A percentile compares a stretch with the other conserved stretches of the same genome.
Evolutionary conservation across 257 asterid genomes (phyloP).

Genomic region (Penstemon barbatus): DNA sequence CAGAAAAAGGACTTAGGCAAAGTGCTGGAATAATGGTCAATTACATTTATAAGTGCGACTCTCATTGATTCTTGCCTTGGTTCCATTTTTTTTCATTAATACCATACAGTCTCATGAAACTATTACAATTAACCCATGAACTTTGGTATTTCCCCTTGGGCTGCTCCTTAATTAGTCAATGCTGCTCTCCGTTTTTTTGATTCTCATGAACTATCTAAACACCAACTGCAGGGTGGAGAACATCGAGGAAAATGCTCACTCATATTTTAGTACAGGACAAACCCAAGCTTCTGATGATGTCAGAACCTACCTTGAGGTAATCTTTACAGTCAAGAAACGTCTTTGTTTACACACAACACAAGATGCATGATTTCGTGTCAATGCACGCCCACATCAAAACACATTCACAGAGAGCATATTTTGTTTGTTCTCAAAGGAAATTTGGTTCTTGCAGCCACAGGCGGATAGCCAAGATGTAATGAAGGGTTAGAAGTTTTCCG

Average conservation of each 20-base stretch:
- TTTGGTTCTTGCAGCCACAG: slow-evolving; percentile 36
- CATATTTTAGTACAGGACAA: slow-evolving; percentile 67
- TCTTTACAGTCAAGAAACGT: slow-evolving; percentile 1
- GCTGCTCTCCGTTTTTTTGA: background rate
- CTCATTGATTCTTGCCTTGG: background rate
- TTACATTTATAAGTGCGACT: slow-evolving; percentile 72
- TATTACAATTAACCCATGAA: slow-evolving; percentile 1
- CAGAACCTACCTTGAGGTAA: slow-evolving; percentile 63
- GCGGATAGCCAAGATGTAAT: slow-evolving; percentile 31
- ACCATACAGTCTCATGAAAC: slow-evolving; percentile 1
- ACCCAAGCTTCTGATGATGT: slow-evolving; percentile 68
- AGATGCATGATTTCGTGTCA: background rate
- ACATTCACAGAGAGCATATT: background rate
- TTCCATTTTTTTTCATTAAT: slow-evolving; percentile 6
- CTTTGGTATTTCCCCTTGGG: background rate
- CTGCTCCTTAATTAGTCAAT: background rate
- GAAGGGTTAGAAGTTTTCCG: slow-evolving; percentile 28
- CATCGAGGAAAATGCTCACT: slow-evolving; percentile 80
- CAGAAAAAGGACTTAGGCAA: slow-evolving; percentile 77
- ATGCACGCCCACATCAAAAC: background rate
- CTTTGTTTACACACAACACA: background rate
- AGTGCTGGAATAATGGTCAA: slow-evolving; percentile 97
- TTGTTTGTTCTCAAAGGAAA: slow-evolving; percentile 3
- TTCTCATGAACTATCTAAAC: slow-evolving; percentile 9
- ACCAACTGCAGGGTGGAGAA: slow-evolving; percentile 66